Evolutionary conservation across 2,329 filamentous ascomycete genomes (phyloP), one percentile per base, ranked within the genome.

Genomic region (Ceratocystis huliohia): DNA sequence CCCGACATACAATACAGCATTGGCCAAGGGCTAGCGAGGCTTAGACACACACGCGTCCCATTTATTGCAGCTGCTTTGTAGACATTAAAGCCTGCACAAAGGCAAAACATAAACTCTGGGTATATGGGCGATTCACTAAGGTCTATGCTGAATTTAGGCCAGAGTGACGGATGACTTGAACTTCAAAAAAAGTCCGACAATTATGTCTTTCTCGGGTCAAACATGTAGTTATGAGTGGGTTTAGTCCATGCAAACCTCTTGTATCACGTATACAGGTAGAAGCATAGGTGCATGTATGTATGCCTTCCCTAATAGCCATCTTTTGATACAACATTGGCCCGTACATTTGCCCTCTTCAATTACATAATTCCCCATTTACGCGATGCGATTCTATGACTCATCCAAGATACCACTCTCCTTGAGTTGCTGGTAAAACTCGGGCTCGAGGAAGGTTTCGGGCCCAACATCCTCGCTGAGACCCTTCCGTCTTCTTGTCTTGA

Each of bases 401-500:
- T 91, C 91, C 70, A 97, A 77, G 70, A 96, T 86, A 1, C 93
- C 93, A 71, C 88, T 94, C 76, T 96, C 91, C 77, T 91, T 89
- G 73, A 97, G 77, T 70, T 85, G 89, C 75, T 88, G 86, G 78
- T 95, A 96, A 69, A 97, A 85, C 75, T 97, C 94, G 1, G 91
- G 90, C 79, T 99, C 94, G 70, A 99, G 79, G 77, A 97, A 99
- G 74, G 96, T 96, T 75, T 91, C 91, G 66, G 97, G 91, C 37
- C 88, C 93, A 50, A 97, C 91, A 75, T 97, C 94, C 79, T 97
- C 94, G 69, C 90, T 93, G 69, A 99, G 76, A 1, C 94, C 94
- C 82, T 99, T 99, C 71, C 94, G 84, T 73, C 91, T 81, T 71
- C 94, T 83, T 8, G 94, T 99, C 83, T 99, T 99, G 69, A 97